Base-by-base conservation (phyloP, 1,139 yeast genomes). In the Sugiyamaella castrensis region DNA sequence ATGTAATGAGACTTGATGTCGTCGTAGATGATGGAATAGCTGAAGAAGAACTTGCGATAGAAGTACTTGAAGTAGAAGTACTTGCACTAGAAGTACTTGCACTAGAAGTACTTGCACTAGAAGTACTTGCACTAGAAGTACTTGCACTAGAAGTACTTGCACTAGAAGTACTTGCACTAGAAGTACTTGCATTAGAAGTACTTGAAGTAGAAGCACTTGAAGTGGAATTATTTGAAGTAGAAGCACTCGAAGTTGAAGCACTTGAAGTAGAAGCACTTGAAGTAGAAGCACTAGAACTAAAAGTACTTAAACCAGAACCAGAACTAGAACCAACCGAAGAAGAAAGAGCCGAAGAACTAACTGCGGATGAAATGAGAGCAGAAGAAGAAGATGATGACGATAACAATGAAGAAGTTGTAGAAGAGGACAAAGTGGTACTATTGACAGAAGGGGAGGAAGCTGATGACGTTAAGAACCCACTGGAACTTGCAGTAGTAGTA, bases 401-500 rank as follows among this genome's bases (percentile, higher is more conserved):
- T 8, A 31, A 42, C 27, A 35, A 10, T 16, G 48, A 46, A 8
- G 44, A 15, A 24, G 40, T 15, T 10, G 32, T 16, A 33, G 38
- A 13, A 11, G 47, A 32, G 28, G 37, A 24, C 15, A 13, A 2
- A 36, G 45, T 10, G 13, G 47, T 33, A 32, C 29, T 13, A n/a
- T 26, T 31, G 6, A 34, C 42, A 28, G 44, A 11, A 13, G 40
- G 37, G 16, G 42, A 15, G 7, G 35, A 37, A 11, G 30, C 50
- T 45, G 11, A 41, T 11, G 47, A 36, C 6, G 30, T 28, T 28
- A 32, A 32, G 4, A 45, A 31, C n/a, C 48, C 45, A 56, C 50
- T 37, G 68, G 65, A 10, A 52, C 59, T 46, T 7, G 58, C 52
- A 13, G 63, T 31, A 38, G 65, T 57, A 8, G 55, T 40, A 27